Evolutionary conservation across 305 asterid species (phyloP).

Genomic region (Salvia sclarea): DNA sequence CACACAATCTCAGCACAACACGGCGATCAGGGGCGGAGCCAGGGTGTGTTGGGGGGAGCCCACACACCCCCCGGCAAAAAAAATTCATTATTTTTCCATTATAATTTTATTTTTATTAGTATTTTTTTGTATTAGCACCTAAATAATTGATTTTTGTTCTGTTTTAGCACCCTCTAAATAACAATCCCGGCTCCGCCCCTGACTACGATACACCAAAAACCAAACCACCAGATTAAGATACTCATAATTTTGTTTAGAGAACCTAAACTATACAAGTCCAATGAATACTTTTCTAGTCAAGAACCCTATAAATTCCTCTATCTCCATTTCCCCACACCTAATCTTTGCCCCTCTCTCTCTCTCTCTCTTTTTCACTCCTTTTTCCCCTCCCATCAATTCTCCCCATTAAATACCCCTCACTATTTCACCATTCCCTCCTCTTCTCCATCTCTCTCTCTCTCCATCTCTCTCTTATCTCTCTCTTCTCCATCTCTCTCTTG

Average conservation of each 20-base stretch:
- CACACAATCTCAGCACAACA: too few species aligned
- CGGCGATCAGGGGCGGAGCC: too few species aligned
- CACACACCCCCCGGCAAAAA: too few species aligned
- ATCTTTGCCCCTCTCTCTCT: neutral
- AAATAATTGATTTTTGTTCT: too few species aligned
- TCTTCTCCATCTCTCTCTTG: slow-evolving; percentile 22
- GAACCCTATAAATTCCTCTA: slow-evolving; percentile 16
- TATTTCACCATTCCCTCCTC: slow-evolving; percentile 28
- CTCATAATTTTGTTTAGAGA: too few species aligned
- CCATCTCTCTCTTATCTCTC: slow-evolving; percentile 32
- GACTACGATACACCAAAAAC: neutral
- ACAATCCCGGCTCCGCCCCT: too few species aligned
- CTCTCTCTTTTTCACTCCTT: neutral
- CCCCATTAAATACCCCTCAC: slow-evolving; percentile 42
- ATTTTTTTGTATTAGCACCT: too few species aligned
- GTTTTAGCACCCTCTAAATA: too few species aligned
- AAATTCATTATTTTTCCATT: too few species aligned
- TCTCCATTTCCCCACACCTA: slow-evolving; percentile 5
- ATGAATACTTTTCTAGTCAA: neutral
- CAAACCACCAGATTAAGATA: neutral
- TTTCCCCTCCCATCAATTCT: slow-evolving; percentile 15
- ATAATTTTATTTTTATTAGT: too few species aligned
- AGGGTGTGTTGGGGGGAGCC: too few species aligned
- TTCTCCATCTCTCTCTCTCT: slow-evolving; percentile 23
- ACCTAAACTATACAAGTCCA: neutral